Percentiles rank a stretch among this genome's conserved stretches.
phyloP scores from a whole-genome alignment of 2,329 filamentous ascomycete species.

The Pseudogymnoascus sp. region DNA sequence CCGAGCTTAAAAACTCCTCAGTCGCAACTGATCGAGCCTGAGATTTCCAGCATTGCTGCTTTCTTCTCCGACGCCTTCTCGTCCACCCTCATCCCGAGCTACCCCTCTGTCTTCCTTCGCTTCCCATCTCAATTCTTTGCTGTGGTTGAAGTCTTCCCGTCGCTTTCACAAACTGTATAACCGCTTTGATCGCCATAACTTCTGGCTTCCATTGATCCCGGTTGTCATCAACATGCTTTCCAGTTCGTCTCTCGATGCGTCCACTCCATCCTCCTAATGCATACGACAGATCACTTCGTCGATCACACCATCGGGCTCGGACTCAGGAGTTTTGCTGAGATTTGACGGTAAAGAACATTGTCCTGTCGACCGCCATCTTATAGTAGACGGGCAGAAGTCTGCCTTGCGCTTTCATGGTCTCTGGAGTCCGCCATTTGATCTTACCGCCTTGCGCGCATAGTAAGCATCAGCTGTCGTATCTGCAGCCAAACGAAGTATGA shows the following conservation, averaged over 20 bases:
- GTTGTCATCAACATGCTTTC: conserved; percentile 7
- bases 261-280: conserved; percentile 5
- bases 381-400: too few relatives aligned
- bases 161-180: conserved; percentile 9
- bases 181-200: neutral
- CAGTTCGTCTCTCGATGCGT: conserved; percentile 5
- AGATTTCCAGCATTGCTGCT: neutral
- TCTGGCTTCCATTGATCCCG: conserved; percentile 2
- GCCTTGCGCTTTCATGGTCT: too few relatives aligned
- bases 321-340: too few relatives aligned
- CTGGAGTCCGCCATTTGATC: too few relatives aligned
- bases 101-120: neutral
- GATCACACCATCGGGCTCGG: too few relatives aligned
- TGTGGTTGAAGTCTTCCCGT: conserved; percentile 5
- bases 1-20: neutral
- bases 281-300: neutral
- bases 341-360: too few relatives aligned
- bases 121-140: neutral
- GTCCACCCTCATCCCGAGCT: neutral
- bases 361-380: too few relatives aligned
- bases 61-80: neutral
- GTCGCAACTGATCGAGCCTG: neutral
- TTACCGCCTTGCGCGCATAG: too few relatives aligned
- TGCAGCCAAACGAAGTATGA: too few relatives aligned
- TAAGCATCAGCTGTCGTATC: too few relatives aligned